phyloP scores from a whole-genome alignment of 495 filamentous ascomycete genomes.

The Xylaria scruposa region DNA sequence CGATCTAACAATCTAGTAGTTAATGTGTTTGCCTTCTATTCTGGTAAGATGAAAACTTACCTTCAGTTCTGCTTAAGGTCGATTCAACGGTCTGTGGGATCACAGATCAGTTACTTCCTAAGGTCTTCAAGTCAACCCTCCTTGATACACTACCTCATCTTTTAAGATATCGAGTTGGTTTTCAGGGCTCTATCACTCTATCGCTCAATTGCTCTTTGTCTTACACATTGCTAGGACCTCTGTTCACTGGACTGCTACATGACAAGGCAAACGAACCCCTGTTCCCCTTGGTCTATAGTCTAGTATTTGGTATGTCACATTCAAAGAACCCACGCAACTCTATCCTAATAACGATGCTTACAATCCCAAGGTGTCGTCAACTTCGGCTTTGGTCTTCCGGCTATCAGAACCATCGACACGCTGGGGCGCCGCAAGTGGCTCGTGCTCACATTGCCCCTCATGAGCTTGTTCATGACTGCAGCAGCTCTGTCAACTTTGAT shows the following conservation, averaged over 20 bases:
- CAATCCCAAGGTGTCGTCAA: constrained; percentile 63
- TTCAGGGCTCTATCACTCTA: not conserved
- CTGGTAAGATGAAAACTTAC: constrained; percentile 28
- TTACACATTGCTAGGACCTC: constrained; percentile 23
- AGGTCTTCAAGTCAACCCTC: not conserved
- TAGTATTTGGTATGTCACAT: constrained; percentile 34
- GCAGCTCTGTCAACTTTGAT: constrained; percentile 33
- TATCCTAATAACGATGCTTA: not conserved
- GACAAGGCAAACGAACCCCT: not conserved
- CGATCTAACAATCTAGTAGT: constrained; percentile 30
- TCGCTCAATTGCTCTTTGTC: not conserved
- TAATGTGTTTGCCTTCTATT: constrained; percentile 43
- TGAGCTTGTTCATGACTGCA: constrained; percentile 61
- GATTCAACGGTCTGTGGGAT: not conserved
- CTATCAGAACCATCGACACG: constrained; percentile 76
- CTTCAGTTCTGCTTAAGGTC: not conserved
- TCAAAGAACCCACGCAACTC: not conserved
- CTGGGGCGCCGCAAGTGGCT: constrained; percentile 76
- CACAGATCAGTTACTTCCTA: not conserved
- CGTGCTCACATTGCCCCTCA: constrained; percentile 72
- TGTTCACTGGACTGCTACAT: constrained; percentile 30
- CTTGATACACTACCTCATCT: not conserved
- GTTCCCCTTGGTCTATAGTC: constrained; percentile 35
- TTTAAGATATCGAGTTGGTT: not conserved
- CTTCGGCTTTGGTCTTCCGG: constrained; percentile 73